phyloP scores from a whole-genome alignment of 2,329 filamentous ascomycete genomes.

The Periconia digitata region DNA sequence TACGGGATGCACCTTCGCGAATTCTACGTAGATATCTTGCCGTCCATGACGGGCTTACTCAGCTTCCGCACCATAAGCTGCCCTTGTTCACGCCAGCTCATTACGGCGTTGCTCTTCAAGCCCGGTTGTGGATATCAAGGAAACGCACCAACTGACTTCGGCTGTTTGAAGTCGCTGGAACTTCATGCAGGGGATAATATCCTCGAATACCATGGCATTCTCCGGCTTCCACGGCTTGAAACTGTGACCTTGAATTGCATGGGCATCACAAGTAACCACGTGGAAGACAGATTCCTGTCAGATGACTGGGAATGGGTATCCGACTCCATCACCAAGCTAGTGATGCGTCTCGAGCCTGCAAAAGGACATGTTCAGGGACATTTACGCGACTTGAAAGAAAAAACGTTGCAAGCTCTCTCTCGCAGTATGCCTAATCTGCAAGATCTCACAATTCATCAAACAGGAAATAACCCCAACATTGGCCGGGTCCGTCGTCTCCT shows the following conservation, averaged over 20 bases:
- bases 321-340: constrained; percentile 7
- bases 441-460: constrained; percentile 4
- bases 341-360: neutral
- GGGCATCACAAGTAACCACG: neutral
- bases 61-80: neutral
- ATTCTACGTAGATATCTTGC: constrained; percentile 3
- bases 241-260: constrained; percentile 2
- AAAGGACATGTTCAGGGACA: neutral
- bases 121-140: constrained; percentile 3
- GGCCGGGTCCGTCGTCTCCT: neutral
- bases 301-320: constrained; percentile 11
- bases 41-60: neutral
- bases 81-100: neutral
- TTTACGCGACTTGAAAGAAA: neutral
- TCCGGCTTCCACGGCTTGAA: constrained; percentile 8
- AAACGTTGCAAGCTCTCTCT: constrained; percentile 3
- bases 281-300: constrained; percentile 3
- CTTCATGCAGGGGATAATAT: constrained; percentile 4
- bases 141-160: constrained; percentile 4
- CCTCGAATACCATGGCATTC: constrained; percentile 9
- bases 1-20: neutral
- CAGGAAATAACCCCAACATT: neutral
- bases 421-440: constrained; percentile 6
- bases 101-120: constrained; percentile 5
- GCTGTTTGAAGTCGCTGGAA: constrained; percentile 5